Evolutionary conservation across 305 asterid species (phyloP).

Genomic region (Stenogyne calaminthoides): DNA sequence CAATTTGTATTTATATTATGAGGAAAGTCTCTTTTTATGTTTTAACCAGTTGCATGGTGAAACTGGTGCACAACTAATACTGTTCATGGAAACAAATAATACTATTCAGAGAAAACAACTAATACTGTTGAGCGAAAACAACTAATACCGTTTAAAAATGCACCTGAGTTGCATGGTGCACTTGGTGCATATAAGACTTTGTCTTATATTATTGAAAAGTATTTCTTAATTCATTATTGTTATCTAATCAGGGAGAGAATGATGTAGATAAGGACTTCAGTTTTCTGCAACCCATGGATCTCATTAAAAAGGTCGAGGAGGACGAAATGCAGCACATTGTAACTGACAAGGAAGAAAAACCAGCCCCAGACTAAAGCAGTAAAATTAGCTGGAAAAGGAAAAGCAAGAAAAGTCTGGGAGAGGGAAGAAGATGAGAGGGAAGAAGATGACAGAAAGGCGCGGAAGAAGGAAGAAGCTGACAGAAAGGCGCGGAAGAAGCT

Average conservation of each 20-base stretch:
- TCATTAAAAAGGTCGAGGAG: slow-evolving; percentile 44
- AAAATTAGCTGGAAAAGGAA: slow-evolving; percentile 25
- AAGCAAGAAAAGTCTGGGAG: neutral
- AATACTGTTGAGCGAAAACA: no score
- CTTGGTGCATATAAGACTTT: no score
- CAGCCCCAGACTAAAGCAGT: slow-evolving; percentile 24
- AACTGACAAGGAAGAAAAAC: slow-evolving; percentile 33
- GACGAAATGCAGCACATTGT: slow-evolving; percentile 33
- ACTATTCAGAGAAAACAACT: no score
- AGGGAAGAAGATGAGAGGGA: no score
- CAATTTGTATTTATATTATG: neutral
- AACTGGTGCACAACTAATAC: no score
- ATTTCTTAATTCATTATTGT: slow-evolving; percentile 1
- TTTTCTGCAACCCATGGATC: slow-evolving; percentile 43
- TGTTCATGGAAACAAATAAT: no score
- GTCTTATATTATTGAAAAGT: neutral
- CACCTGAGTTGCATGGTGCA: no score
- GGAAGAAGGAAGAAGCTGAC: slow-evolving; percentile 22
- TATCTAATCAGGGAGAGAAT: slow-evolving; percentile 36
- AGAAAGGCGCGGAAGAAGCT: neutral
- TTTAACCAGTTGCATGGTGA: no score
- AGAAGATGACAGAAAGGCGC: neutral
- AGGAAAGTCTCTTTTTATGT: no score
- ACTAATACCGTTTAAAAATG: no score
- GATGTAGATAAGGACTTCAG: slow-evolving; percentile 41